phyloP scores from a whole-genome alignment of 2,329 filamentous ascomycete genomes.

The Annulohypoxylon truncatum region DNA sequence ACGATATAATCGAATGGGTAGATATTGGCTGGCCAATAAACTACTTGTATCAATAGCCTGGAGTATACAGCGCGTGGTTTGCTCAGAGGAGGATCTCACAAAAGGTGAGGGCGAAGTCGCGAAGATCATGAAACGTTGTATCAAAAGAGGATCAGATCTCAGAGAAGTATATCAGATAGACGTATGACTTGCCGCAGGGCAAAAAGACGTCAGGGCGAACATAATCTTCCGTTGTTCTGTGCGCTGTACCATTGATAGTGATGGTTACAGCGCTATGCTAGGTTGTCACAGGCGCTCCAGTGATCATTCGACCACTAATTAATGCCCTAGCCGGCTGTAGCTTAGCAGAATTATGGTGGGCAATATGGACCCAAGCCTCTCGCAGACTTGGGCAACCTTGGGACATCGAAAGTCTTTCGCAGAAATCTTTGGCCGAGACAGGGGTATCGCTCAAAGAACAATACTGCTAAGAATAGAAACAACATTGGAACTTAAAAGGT shows the following conservation, averaged over 20 bases:
- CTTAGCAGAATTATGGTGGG: constrained; percentile 7
- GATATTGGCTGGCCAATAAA: constrained; percentile 21
- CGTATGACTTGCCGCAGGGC: constrained; percentile 35
- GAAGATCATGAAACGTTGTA: constrained; percentile 45
- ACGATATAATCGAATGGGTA: constrained; percentile 3
- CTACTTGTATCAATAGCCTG: not conserved
- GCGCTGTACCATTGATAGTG: not conserved
- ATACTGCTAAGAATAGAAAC: constrained; percentile 35
- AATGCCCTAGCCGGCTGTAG: constrained; percentile 7
- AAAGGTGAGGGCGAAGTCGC: constrained; percentile 30
- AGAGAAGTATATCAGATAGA: constrained; percentile 30
- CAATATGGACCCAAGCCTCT: not conserved
- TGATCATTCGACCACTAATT: constrained; percentile 28
- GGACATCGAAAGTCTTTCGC: constrained; percentile 19
- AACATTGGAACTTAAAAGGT: not conserved
- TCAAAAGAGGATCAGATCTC: constrained; percentile 37
- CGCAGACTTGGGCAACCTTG: not conserved
- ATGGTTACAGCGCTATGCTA: constrained; percentile 10
- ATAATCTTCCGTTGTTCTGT: not conserved
- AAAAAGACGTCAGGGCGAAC: constrained; percentile 24
- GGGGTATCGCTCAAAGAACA: constrained; percentile 16
- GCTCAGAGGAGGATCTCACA: constrained; percentile 11
- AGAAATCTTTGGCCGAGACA: constrained; percentile 37
- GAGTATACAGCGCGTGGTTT: not conserved
- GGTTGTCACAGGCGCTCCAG: constrained; percentile 33